Evolutionary conservation across 345 rosid species (phyloP), one percentile per base, ranked within the genome.

Genomic region (Boechera stricta): DNA sequence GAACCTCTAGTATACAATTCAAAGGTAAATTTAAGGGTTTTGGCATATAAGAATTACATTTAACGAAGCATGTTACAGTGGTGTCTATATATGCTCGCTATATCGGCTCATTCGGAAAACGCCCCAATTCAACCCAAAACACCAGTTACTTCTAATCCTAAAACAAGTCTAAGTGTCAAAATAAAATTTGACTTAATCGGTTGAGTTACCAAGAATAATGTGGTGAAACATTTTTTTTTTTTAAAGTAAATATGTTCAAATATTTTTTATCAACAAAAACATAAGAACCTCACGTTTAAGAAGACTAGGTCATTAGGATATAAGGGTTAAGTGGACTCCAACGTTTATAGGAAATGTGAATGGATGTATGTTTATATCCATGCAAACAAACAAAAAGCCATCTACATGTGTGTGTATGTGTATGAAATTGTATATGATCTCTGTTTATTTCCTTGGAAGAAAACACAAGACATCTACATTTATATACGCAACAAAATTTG

Each of bases 381-480:
- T 64, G 60, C 68, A 49, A 21, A 72, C 49, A 51, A 51, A 44
- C 33, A 42, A 26, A 72, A 61, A 62, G 5, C 18, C 15, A 35
- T 15, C 29, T 45, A 36, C 6, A 48, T 13, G n/a, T 49, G 28
- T 61, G 18, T 49, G 24, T 4, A 15, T 72, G 29, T 71, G 58
- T 26, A 26, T 41, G 33, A 7, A 26, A 1, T 51, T 59, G 52
- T 51, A 18, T 35, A 60, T 48, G 42, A 18, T 28, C 26, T 49
- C 29, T 68, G 49, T 68, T 69, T 18, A 41, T 42, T 52, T 64
- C 29, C 49, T 39, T 52, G 38, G 52, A 63, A 62, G 52, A 51
- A 58, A 48, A 35, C 28, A 49, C 59, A 31, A 47, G 42, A 64
- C 11, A 31, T 16, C 26, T 5, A 44, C 7, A 16, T 18, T 18